Evolutionary conservation across 2,329 filamentous ascomycete genomes (phyloP), one percentile per base, ranked within the genome.

Genomic region (Fusarium sp.): DNA sequence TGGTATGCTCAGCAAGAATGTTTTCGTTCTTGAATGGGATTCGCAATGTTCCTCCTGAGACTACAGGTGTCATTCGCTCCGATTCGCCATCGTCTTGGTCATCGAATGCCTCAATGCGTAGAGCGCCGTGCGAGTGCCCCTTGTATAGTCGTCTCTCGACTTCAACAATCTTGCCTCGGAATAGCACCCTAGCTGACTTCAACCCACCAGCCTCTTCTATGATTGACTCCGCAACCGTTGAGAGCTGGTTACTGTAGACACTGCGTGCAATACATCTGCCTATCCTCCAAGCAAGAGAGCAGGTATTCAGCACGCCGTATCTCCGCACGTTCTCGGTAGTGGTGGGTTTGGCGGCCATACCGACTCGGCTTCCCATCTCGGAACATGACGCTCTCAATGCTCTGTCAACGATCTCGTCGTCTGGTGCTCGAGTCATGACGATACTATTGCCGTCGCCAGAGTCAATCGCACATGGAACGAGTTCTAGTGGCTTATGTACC

Each of bases 391-490:
- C 59, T 45, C 59, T 41, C 11, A 62, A 42, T 22, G 59, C 34
- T 24, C 44, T n/a, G 17, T 62, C 59, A 5, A 62, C 44, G 4
- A 56, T 50, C 41, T 62, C 30, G 15, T 62, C 59, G 12, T 62
- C 51, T 66, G 11, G 63, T 11, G 28, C 11, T 55, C 3, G 42
- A 32, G 26, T 71, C 3, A 74, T 56, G 2, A 69, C 54, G 5
- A 71, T 70, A 0, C 59, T 66, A 18, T 69, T 70, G 0, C 58
- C 72, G 1, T 71, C 67, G 1, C 59, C 59, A 0, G 67, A 73
- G 2, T 57, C 67, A 9, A 72, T 69, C 0, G 63, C 67, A 48
- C 59, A 62, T 0, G 59, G 59, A 22, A 62, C 44, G 1, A 62
- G 26, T 15, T 62, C 32, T 1, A 38, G 3, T 14, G 32, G 32